Percentiles rank a stretch among this genome's conserved stretches.
phyloP scores from a whole-genome alignment of 1,139 yeast species.

The Debaryomyces singareniensis region DNA sequence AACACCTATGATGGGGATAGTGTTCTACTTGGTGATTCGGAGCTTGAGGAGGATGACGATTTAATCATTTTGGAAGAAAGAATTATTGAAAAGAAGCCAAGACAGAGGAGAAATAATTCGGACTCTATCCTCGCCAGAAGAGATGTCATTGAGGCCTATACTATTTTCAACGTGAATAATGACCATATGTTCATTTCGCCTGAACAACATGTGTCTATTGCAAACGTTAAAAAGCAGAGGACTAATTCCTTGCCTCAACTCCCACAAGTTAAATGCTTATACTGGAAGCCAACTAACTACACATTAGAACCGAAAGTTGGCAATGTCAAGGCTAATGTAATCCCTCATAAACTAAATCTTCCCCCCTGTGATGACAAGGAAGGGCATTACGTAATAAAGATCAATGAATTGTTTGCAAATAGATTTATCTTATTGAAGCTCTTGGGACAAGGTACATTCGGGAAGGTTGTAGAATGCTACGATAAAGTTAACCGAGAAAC shows the following conservation, averaged over 20 bases:
- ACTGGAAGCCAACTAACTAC: conserved; percentile 34
- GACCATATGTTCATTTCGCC: conserved; percentile 7
- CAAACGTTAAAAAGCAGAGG: conserved; percentile 43
- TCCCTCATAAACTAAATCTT: conserved; percentile 32
- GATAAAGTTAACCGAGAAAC: conserved; percentile 52
- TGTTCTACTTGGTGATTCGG: conserved; percentile 19
- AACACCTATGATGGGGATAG: conserved; percentile 3
- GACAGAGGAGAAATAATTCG: conserved; percentile 28
- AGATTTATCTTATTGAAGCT: conserved; percentile 60
- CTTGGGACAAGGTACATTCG: conserved; percentile 96
- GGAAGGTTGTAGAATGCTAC: conserved; percentile 78
- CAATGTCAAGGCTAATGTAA: conserved; percentile 35
- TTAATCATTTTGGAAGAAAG: conserved; percentile 32
- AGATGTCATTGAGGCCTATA: conserved; percentile 40
- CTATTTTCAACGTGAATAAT: conserved; percentile 35
- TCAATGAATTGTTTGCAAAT: conserved; percentile 57
- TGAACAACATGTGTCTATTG: conserved; percentile 9
- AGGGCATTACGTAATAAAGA: conserved; percentile 72
- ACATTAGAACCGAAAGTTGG: conserved; percentile 38
- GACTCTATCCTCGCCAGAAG: conserved; percentile 33
- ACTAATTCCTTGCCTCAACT: conserved; percentile 69
- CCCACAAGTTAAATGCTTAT: conserved; percentile 46
- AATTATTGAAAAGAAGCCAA: conserved; percentile 14
- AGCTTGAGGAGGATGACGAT: conserved; percentile 26
- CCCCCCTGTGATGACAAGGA: conserved; percentile 67